Percentiles rank a stretch among this genome's conserved stretches.
Conservation (phyloP, 2,329 filamentous ascomycete species). For the Ophiostoma himal-ulmi region DNA sequence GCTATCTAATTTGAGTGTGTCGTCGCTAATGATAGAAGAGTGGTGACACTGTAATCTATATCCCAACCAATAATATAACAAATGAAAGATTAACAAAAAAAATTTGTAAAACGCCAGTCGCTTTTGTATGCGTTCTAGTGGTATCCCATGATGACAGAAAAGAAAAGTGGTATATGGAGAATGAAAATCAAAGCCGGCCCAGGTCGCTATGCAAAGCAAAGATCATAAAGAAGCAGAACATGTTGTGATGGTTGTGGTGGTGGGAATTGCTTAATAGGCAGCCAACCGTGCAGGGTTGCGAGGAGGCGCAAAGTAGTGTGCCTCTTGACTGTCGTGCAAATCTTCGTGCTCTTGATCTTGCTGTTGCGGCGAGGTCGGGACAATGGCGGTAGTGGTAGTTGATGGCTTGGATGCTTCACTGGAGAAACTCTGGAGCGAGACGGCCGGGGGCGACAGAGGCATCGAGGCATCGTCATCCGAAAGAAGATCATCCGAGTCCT, state of each 20-base stretch:
- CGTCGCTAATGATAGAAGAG: conserved; percentile 15
- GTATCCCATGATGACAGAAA: background rate
- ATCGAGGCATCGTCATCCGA: conserved; percentile 63
- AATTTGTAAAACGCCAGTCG: conserved; percentile 13
- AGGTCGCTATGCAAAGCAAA: conserved; percentile 21
- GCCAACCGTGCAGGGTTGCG: conserved; percentile 48
- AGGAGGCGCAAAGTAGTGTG: conserved; percentile 45
- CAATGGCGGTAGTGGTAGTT: conserved; percentile 21
- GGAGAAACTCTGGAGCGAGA: conserved; percentile 54
- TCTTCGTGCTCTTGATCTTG: conserved; percentile 34
- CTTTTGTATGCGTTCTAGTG: conserved; percentile 15
- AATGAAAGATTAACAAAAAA: background rate
- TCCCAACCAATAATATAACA: background rate
- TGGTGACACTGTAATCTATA: conserved; percentile 24
- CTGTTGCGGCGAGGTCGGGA: conserved; percentile 30
- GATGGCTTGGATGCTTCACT: conserved; percentile 41
- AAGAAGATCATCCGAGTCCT: conserved; percentile 59
- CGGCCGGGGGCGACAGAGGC: conserved; percentile 62
- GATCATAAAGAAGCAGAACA: background rate
- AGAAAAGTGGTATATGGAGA: conserved; percentile 16
- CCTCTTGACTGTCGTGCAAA: background rate
- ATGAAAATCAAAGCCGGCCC: conserved; percentile 5
- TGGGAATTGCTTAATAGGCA: conserved; percentile 42
- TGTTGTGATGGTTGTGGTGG: background rate
- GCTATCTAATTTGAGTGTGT: conserved; percentile 10